These are phyloP conservation scores for Volvariella volvacea DNA, from an alignment of 1,284 basidiomycete genomes.

Conservation along the genomic window DNA sequence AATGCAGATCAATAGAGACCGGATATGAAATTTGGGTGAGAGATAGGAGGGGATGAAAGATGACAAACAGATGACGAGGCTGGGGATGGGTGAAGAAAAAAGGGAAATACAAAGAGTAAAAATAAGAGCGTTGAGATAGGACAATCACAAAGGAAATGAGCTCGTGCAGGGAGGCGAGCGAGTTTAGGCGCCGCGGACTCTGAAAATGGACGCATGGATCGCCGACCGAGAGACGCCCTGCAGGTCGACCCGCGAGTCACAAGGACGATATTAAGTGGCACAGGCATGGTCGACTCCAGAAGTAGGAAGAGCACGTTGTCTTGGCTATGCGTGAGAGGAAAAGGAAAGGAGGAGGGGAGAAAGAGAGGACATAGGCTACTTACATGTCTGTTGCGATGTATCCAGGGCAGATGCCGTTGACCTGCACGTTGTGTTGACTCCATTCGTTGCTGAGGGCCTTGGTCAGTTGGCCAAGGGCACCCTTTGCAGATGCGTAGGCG, in stretches of 20 bases:
- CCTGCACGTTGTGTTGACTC: constrained; percentile 79
- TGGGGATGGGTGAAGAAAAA: not conserved
- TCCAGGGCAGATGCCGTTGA: constrained; percentile 87
- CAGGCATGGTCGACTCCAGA: too few species aligned
- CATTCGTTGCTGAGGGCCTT: constrained; percentile 68
- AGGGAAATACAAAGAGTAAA: constrained; percentile 2
- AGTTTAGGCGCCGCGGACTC: too few species aligned
- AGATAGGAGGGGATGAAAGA: constrained; percentile 1
- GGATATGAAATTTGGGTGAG: constrained; percentile 2
- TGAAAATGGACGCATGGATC: too few species aligned
- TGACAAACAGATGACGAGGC: constrained; percentile 5
- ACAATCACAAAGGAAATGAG: too few species aligned
- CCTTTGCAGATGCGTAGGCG: constrained; percentile 90
- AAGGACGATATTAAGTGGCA: too few species aligned
- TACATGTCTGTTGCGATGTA: constrained; percentile 91
- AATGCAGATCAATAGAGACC: constrained; percentile 1
- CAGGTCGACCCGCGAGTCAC: too few species aligned
- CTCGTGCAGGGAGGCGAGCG: too few species aligned
- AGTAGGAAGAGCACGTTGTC: too few species aligned
- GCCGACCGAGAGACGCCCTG: too few species aligned
- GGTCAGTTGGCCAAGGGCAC: constrained; percentile 78
- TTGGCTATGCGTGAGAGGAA: too few species aligned
- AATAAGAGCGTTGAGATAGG: constrained; percentile 4
- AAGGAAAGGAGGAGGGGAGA: too few species aligned
- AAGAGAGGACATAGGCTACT: constrained; percentile 20